Conservation (phyloP, 2,329 filamentous ascomycete species). For the Dactylonectria estremocensis region DNA sequence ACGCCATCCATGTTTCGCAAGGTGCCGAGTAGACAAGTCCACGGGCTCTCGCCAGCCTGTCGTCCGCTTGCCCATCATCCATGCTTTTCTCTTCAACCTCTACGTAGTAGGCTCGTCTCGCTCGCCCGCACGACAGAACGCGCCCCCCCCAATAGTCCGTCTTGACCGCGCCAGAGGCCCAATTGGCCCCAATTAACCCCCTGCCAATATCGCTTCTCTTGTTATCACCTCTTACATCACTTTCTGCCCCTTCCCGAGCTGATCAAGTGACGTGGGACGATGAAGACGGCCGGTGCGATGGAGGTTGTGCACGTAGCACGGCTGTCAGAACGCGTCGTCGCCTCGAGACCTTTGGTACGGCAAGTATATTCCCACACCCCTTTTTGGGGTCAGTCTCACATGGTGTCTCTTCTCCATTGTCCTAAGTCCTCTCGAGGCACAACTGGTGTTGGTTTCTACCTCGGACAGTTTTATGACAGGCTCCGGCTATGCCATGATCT, state of each 20-base stretch:
- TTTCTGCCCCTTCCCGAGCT: slow-evolving; percentile 5
- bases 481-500: neutral
- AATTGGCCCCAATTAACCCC: slow-evolving; percentile 31
- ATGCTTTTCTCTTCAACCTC: neutral
- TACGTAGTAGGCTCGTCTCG: neutral
- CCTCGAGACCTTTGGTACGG: neutral
- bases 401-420: neutral
- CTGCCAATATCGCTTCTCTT: slow-evolving; percentile 38
- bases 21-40: slow-evolving; percentile 18
- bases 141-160: slow-evolving; percentile 4
- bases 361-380: slow-evolving; percentile 20
- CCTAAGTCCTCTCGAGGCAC: neutral
- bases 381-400: neutral
- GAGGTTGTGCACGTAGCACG: neutral
- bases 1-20: slow-evolving; percentile 23
- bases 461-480: slow-evolving; percentile 14
- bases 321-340: neutral
- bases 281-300: slow-evolving; percentile 11
- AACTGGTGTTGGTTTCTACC: slow-evolving; percentile 8
- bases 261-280: slow-evolving; percentile 28
- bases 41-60: neutral
- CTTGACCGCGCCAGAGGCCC: slow-evolving; percentile 14
- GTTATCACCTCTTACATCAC: slow-evolving; percentile 22
- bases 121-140: neutral
- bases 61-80: neutral